A percentile compares a stretch with the other conserved stretches of the same genome.
phyloP scores from a whole-genome alignment of 805 yeast genomes.

The Lipomyces spencermartinsiae region DNA sequence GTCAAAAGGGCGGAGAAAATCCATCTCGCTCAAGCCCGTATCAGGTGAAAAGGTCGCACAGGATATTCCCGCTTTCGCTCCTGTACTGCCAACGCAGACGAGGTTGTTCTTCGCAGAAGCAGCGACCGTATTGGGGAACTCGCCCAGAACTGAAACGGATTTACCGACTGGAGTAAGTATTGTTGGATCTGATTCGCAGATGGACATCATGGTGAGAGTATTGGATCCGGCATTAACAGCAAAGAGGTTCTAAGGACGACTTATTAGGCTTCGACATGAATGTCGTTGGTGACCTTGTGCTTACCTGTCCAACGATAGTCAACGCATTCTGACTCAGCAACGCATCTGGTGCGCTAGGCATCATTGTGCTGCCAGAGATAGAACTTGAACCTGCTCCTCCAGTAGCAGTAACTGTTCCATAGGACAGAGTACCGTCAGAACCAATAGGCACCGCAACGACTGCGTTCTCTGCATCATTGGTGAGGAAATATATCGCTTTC shows the following conservation, averaged over 20 bases:
- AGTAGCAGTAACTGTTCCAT: constrained; percentile 3
- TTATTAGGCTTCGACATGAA: too few relatives aligned
- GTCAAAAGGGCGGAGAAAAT: constrained; percentile 1
- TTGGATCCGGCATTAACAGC: constrained; percentile 7
- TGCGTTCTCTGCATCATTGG: constrained; percentile 5
- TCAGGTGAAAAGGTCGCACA: background rate
- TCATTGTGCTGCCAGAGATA: constrained; percentile 6
- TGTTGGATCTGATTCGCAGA: background rate
- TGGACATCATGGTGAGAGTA: constrained; percentile 10
- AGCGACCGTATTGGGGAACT: constrained; percentile 8
- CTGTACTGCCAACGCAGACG: constrained; percentile 10
- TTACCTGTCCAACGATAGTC: constrained; percentile 4
- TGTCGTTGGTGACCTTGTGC: background rate
- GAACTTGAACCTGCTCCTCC: constrained; percentile 11
- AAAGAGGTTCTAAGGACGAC: background rate
- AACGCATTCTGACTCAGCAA: background rate
- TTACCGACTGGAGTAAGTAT: background rate
- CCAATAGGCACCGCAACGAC: background rate
- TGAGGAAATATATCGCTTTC: constrained; percentile 3
- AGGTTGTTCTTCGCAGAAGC: constrained; percentile 6
- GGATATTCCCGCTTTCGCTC: constrained; percentile 10
- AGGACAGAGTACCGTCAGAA: background rate
- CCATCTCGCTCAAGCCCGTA: constrained; percentile 5
- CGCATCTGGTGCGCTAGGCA: background rate
- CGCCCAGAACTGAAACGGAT: constrained; percentile 5